A percentile compares a stretch with the other conserved stretches of the same genome.
phyloP scores from a whole-genome alignment of 2,329 filamentous ascomycete species.

The Stagonosporopsis chrysanthemi region DNA sequence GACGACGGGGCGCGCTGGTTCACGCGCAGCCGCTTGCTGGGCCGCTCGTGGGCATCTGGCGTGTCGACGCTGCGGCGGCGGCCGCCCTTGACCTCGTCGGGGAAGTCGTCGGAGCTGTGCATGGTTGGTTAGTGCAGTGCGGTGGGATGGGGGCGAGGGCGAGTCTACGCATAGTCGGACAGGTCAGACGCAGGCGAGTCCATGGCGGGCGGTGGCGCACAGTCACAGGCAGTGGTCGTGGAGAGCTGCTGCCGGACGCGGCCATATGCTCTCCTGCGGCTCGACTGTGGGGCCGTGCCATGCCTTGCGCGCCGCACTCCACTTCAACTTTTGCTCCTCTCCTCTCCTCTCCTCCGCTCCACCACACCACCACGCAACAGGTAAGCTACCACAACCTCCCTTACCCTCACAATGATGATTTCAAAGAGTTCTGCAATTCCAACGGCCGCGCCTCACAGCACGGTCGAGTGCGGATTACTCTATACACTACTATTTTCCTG shows the following conservation, averaged over 20 bases:
- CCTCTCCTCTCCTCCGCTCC: background rate
- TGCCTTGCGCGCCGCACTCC: constrained; percentile 5
- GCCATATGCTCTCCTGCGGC: constrained; percentile 1
- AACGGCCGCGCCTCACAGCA: constrained; percentile 47
- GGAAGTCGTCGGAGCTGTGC: constrained; percentile 63
- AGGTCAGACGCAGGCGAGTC: constrained; percentile 69
- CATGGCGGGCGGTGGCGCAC: constrained; percentile 39
- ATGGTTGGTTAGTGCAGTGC: background rate
- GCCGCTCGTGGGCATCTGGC: constrained; percentile 51
- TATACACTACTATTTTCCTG: constrained; percentile 60
- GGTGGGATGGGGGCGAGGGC: background rate
- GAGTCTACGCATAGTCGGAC: constrained; percentile 62
- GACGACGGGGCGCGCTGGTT: constrained; percentile 48
- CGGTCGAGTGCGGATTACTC: constrained; percentile 55
- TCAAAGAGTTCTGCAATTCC: constrained; percentile 61
- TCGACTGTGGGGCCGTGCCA: constrained; percentile 9
- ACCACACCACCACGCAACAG: constrained; percentile 9
- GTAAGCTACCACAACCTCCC: constrained; percentile 20
- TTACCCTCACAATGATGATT: constrained; percentile 50
- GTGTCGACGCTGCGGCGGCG: constrained; percentile 55
- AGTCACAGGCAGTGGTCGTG: background rate
- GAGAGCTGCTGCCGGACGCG: constrained; percentile 2
- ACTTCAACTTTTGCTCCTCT: constrained; percentile 6
- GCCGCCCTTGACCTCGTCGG: constrained; percentile 62
- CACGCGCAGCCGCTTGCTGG: constrained; percentile 48